phyloP scores from a whole-genome alignment of 2,329 filamentous ascomycete species.

The Dissoconium aciculare region DNA sequence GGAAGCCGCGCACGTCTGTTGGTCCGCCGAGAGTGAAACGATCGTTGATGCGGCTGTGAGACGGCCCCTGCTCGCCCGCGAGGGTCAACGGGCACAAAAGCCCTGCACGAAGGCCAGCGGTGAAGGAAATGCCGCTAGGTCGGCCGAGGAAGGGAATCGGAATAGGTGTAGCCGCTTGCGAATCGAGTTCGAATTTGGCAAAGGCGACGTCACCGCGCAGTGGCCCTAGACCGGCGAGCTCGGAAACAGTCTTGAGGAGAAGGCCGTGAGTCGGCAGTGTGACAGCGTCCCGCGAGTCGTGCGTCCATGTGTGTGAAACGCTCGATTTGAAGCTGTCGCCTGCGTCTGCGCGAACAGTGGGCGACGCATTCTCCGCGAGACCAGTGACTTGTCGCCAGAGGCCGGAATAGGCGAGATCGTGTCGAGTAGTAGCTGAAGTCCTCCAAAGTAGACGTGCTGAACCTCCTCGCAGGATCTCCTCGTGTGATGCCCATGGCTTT shows the following conservation, averaged over 20 bases:
- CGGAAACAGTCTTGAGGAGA: conserved; percentile 25
- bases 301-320: conserved; percentile 63
- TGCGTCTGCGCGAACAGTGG: conserved; percentile 67
- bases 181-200: conserved; percentile 77
- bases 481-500: conserved; percentile 87
- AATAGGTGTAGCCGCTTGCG: conserved; percentile 60
- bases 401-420: conserved; percentile 66
- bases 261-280: conserved; percentile 72
- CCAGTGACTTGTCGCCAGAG: conserved; percentile 82
- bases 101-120: conserved; percentile 65
- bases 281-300: conserved; percentile 69
- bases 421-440: conserved; percentile 42
- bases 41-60: conserved; percentile 73
- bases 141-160: conserved; percentile 54
- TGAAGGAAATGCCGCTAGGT: conserved; percentile 61
- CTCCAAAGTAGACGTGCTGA: conserved; percentile 64
- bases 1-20: conserved; percentile 87
- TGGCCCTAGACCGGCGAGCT: conserved; percentile 33
- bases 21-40: conserved; percentile 90
- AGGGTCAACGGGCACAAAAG: conserved; percentile 68
- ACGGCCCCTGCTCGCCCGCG: conserved; percentile 39
- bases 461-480: conserved; percentile 70
- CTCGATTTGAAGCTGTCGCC: conserved; percentile 86
- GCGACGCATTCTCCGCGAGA: conserved; percentile 59
- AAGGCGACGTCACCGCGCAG: conserved; percentile 85